These are phyloP conservation scores for Rhodotorula sp. DNA, from an alignment of 1,284 basidiomycete genomes.

Conservation along the genomic window DNA sequence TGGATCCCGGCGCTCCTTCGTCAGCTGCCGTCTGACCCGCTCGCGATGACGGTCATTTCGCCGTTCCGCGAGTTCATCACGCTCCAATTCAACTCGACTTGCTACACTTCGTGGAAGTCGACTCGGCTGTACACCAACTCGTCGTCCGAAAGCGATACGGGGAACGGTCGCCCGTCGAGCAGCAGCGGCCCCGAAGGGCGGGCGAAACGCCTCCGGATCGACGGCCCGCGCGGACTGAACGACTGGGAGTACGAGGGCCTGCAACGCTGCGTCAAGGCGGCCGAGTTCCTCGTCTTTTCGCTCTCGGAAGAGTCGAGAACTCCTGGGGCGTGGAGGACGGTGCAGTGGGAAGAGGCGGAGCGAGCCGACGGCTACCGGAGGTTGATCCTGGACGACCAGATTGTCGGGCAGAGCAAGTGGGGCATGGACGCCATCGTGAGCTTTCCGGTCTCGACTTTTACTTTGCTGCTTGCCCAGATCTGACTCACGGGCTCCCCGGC, in stretches of 20 bases:
- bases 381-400: slow-evolving; percentile 34
- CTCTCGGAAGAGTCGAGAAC: slow-evolving; percentile 36
- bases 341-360: slow-evolving; percentile 41
- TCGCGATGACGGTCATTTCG: slow-evolving; percentile 38
- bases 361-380: slow-evolving; percentile 37
- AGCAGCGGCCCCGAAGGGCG: slow-evolving; percentile 6
- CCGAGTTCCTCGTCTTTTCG: slow-evolving; percentile 35
- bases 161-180: slow-evolving; percentile 17
- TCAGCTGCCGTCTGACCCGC: slow-evolving; percentile 34
- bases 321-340: slow-evolving; percentile 32
- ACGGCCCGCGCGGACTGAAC: slow-evolving; percentile 23
- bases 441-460: not conserved
- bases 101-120: slow-evolving; percentile 29
- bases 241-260: slow-evolving; percentile 36
- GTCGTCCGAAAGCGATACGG: slow-evolving; percentile 1
- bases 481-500: not conserved
- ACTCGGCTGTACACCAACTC: slow-evolving; percentile 16
- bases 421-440: slow-evolving; percentile 35
- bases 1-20: slow-evolving; percentile 33
- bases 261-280: slow-evolving; percentile 26
- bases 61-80: slow-evolving; percentile 39
- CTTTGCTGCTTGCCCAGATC: not conserved
- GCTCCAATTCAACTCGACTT: slow-evolving; percentile 33
- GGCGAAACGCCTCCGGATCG: slow-evolving; percentile 16
- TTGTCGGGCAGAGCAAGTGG: slow-evolving; percentile 36